Base-by-base conservation (phyloP, 2,329 filamentous ascomycete species). In the Trichoderma hamatum region DNA sequence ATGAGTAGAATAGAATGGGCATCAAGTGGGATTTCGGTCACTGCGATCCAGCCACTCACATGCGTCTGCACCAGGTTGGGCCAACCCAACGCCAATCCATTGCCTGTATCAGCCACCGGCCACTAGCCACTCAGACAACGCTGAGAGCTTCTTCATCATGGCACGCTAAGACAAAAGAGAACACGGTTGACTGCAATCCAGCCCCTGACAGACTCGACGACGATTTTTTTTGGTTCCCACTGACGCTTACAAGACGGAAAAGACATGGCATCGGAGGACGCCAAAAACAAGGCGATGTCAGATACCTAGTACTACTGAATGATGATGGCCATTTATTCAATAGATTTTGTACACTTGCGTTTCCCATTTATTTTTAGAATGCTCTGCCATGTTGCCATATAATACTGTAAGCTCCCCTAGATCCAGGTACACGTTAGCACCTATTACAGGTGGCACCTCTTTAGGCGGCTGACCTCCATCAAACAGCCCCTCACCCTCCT, bases 111-210 rank as follows among this genome's bases (percentile, higher is more conserved):
- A 39, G 49, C 46, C 30, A 64, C 26, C 21, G 7, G 14, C 55
- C 11, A 49, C 46, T 49, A 49, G n/a, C 46, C 21, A 49, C 46
- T 54, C 30, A 36, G 21, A 68, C 69, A 71, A 16, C 30, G 6
- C n/a, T 43, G 39, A 43, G 39, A 49, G 28, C 39, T 21, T 59
- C 55, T 43, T 43, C 39, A 43, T n/a, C 16, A 51, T 36, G 4
- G 28, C 62, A 39, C 63, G 51, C 64, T 21, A 63, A 52, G 65
- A 61, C 55, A 16, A 30, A 58, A 67, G 46, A 19, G 59, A 62
- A 49, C 46, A 49, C 46, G 11, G 46, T 24, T 49, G 46, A 52
- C n/a, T 63, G 21, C 61, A 52, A 19, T 19, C n/a, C 49, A 54
- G 49, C 61, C 61, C 61, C 61, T 54, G 61, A 49, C 30, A 28